phyloP scores from a whole-genome alignment of 495 filamentous ascomycete species.

The Aspergillus asperescens region DNA sequence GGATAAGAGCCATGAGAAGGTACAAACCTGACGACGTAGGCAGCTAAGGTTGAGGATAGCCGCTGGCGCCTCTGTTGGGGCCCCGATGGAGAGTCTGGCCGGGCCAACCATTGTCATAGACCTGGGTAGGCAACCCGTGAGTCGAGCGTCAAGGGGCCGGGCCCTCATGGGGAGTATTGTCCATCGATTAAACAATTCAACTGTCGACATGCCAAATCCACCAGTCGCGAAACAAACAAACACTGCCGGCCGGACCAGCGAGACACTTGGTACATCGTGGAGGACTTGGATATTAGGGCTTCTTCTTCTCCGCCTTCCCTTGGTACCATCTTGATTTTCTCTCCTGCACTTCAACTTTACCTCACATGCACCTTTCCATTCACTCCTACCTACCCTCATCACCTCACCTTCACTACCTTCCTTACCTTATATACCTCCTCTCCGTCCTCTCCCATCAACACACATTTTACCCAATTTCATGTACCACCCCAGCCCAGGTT shows the following conservation, averaged over 20 bases:
- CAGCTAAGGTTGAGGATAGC: neutral
- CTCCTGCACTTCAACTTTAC: too few species aligned
- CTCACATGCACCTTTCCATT: too few species aligned
- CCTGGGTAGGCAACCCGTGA: neutral
- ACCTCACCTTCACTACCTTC: neutral
- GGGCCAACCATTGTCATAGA: neutral
- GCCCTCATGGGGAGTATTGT: too few species aligned
- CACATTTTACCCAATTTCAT: neutral
- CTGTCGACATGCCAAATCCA: too few species aligned
- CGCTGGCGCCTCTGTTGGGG: neutral
- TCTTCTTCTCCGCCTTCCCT: too few species aligned
- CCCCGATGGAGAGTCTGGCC: neutral
- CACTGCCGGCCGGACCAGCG: too few species aligned
- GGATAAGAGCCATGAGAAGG: neutral
- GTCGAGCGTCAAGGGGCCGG: neutral
- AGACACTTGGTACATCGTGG: too few species aligned
- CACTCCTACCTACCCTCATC: neutral
- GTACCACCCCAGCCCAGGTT: neutral
- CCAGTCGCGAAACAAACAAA: too few species aligned
- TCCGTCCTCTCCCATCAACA: neutral
- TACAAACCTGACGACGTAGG: neutral
- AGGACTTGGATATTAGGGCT: too few species aligned
- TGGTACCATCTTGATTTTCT: too few species aligned
- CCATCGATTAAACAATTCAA: too few species aligned
- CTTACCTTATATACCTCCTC: too few species aligned